Evolutionary conservation across 2,329 filamentous ascomycete species (phyloP), one percentile per base, ranked within the genome.

Genomic region (Rasamsonia emersonii): DNA sequence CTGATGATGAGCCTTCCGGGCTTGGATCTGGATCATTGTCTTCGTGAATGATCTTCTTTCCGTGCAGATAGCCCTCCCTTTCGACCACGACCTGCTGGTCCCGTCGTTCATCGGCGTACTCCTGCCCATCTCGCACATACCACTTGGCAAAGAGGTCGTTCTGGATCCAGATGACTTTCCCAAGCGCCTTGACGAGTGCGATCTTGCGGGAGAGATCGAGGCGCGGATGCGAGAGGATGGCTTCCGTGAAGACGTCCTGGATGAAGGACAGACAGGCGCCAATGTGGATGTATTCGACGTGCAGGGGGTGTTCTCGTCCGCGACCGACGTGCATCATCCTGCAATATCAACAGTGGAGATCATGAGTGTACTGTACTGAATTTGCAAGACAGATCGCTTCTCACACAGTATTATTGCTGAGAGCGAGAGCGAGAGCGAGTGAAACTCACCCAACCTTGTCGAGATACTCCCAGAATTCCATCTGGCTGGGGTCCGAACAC

Each of bases 131-230:
- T 19, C 71, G 67, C 20, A 83, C 73, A 47, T 86, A 82, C 79
- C 82, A 88, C 54, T 81, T 82, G n/a, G 82, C 80, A 54, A 89
- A 83, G 18, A 89, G 67, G 55, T 89, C 83, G 51, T 89, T 89
- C 58, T 89, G 84, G 44, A 89, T 86, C 82, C 83, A 89, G 42
- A 89, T 79, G 16, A 89, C 77, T 56, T 91, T 89, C 40, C 76
- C 76, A 14, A 89, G 65, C 1, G 84, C 83, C 52, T 80, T 82
- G 28, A 88, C 70, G 4, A 89, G 69, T 14, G 74, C 78, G 11
- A 81, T 77, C 61, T 88, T 88, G 57, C 73, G 72, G 36, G 69
- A 65, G 46, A 83, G 67, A 21, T 71, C 67, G 21, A 91, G 65
- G 3, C 72, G 71, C 1, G 81, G 81, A 47, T 86, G 70, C 3